Base-by-base conservation (phyloP, 2,329 filamentous ascomycete species). In the Trichophyton schoenleinii region DNA sequence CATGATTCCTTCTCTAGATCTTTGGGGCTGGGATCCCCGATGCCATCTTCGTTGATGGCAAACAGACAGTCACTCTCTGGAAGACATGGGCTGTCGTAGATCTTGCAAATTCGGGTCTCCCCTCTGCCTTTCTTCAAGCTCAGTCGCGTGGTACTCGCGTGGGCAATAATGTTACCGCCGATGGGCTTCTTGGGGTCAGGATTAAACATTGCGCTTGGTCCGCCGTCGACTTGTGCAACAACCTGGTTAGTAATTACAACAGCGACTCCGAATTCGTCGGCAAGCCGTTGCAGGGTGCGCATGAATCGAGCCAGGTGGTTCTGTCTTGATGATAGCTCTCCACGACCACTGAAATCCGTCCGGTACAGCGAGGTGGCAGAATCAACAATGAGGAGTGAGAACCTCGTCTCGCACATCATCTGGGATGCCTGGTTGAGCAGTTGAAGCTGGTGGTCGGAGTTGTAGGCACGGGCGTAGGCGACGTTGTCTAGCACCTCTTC, bases 371-470 rank as follows among this genome's bases (percentile, higher is more conserved):
- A 87, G 0, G 94, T 99, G 13, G 95, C 95, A 61, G 91, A 96
- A 75, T 99, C 94, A 61, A 99, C 94, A 57, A 99, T 86, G 58
- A 99, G 84, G 7, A 99, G 82, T 2, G 94, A 97, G 74, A 99
- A 99, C 3, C 94, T 86, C 0, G 94, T 99, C 78, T 99, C 95
- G 62, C 91, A 96, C 95, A 99, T 99, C 94, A 99, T 99, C 64
- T 91, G 86, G 1, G 94, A 88, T 2, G 94, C 95, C 74, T 97
- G 92, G 69, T 94, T 94, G 64, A 99, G 84, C 6, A 99, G 81
- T 72, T 96, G 90, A 58, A 99, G 83, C 74, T 99, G 94, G 74
- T 99, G 94, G 67, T 99, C 94, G 0, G 92, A 97, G 73, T 99
- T 99, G 79, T 99, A 99, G 8, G 94, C 94, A 63, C 94, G 87